Base-by-base conservation (phyloP, 1,284 basidiomycete genomes). In the Golubevia pallescens region DNA sequence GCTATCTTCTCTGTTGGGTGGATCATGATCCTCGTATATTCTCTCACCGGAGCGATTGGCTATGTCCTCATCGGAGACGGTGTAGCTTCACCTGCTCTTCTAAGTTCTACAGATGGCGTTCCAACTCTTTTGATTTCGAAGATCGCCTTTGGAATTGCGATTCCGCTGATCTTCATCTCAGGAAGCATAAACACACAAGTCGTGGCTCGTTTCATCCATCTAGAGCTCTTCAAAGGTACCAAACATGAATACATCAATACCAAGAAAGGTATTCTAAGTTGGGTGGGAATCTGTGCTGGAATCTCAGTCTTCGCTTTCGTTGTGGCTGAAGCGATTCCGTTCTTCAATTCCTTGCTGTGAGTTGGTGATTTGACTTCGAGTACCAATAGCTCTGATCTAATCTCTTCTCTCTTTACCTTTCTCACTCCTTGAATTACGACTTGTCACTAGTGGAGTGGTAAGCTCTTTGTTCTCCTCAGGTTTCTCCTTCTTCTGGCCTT, bases 151-250 rank as follows among this genome's bases (percentile, higher is more conserved):
- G 77, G 78, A 54, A 10, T 21, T 3, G 21, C 54, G 54, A 21
- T 10, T 28, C 21, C 54, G 3, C 21, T 56, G 54, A 71, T 81
- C 57, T 81, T 77, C 61, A 81, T 81, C 64, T 71, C 69, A 1
- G 77, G 78, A 28, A 72, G 71, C 32, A 81, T 79, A 67, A 80
- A 81, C 73, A 76, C 73, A 8, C 69, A 68, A 10, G 68, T 73
- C 0, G 75, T 73, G 19, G 75, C 67, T 2, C 73, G 75, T 13
- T 80, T 74, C 60, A 58, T 77, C n/a, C 74, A 79, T 57, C 65
- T 67, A 1, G 70, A 70, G 8, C 57, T 74, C 58, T 81, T 72
- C 67, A 68, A 74, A 58, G 66, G 73, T 60, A 75, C 73, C 24
- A 55, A 68, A 51, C 72, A 79, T 67, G 64, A 67, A 20, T 78